phyloP scores from a whole-genome alignment of 768 basidiomycete genomes.

The Xerocomellus dryophilus region DNA sequence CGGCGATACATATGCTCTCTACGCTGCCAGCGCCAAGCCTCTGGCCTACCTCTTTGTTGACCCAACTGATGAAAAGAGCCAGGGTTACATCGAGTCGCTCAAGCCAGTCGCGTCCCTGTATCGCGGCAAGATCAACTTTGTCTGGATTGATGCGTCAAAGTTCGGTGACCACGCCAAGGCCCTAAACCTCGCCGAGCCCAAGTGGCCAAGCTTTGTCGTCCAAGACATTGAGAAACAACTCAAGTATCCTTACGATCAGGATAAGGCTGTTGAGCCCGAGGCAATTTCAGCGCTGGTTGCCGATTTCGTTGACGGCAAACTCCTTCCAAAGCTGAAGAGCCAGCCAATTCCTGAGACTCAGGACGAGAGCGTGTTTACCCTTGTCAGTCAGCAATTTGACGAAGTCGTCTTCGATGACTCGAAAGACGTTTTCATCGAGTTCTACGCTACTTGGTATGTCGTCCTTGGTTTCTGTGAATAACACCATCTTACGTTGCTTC shows the following conservation, averaged over 20 bases:
- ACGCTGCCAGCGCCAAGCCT: slow-evolving; percentile 79
- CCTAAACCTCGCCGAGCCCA: slow-evolving; percentile 78
- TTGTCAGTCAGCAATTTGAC: slow-evolving; percentile 91
- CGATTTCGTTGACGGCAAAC: slow-evolving; percentile 65
- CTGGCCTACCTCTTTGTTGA: slow-evolving; percentile 95
- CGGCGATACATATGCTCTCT: slow-evolving; percentile 87
- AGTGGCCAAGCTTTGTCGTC: slow-evolving; percentile 93
- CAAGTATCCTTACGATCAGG: slow-evolving; percentile 85
- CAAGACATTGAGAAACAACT: slow-evolving; percentile 81
- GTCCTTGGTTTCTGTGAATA: slow-evolving; percentile 1
- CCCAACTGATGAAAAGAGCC: slow-evolving; percentile 62
- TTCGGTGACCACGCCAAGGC: slow-evolving; percentile 96
- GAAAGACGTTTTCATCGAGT: slow-evolving; percentile 96
- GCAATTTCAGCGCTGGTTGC: slow-evolving; percentile 58
- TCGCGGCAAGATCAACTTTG: slow-evolving; percentile 92
- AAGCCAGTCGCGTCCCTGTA: slow-evolving; percentile 75
- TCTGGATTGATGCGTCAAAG: slow-evolving; percentile 95
- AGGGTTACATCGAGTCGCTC: slow-evolving; percentile 62
- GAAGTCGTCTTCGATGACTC: slow-evolving; percentile 78
- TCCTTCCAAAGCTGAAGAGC: slow-evolving; percentile 85
- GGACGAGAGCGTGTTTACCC: slow-evolving; percentile 73
- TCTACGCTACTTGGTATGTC: slow-evolving; percentile 92
- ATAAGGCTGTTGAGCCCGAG: slow-evolving; percentile 54
- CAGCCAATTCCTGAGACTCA: slow-evolving; percentile 82
- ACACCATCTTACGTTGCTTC: background rate